phyloP scores from a whole-genome alignment of 208 protist genomes.

The Leptomonas seymouri region DNA sequence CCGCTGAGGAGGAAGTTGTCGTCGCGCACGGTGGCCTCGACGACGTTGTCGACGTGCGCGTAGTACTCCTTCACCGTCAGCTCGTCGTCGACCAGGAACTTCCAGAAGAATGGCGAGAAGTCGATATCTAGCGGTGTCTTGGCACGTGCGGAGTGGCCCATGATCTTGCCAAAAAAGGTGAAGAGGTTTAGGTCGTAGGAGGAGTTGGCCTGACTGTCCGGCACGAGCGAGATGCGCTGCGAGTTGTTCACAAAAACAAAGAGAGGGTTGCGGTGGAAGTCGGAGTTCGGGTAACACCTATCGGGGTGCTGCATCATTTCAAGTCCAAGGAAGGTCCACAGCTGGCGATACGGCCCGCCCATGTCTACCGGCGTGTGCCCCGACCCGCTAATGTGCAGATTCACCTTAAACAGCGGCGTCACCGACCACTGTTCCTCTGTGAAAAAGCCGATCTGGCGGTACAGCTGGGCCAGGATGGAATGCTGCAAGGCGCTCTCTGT shows the following conservation, averaged over 20 bases:
- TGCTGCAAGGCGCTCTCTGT: constrained; percentile 77
- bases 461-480: constrained; percentile 84
- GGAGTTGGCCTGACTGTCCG: constrained; percentile 73
- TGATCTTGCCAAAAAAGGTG: constrained; percentile 91
- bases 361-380: constrained; percentile 86
- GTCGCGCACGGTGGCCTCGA: constrained; percentile 78
- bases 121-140: constrained; percentile 82
- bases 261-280: constrained; percentile 87
- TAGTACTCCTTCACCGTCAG: constrained; percentile 89
- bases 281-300: constrained; percentile 80
- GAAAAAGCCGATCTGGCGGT: constrained; percentile 86
- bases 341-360: constrained; percentile 89
- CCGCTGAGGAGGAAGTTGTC: constrained; percentile 81
- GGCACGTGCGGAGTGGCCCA: constrained; percentile 79
- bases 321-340: constrained; percentile 88
- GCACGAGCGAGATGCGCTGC: constrained; percentile 83
- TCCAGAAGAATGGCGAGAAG: constrained; percentile 92
- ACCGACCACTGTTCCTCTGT: constrained; percentile 60
- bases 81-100: constrained; percentile 88
- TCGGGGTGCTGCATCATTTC: constrained; percentile 91
- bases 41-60: constrained; percentile 86
- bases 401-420: constrained; percentile 83
- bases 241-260: constrained; percentile 88
- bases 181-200: constrained; percentile 80
- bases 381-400: constrained; percentile 78